Evolutionary conservation across 768 basidiomycete genomes (phyloP), one percentile per base, ranked within the genome.

Genomic region (Naganishia kalamii): DNA sequence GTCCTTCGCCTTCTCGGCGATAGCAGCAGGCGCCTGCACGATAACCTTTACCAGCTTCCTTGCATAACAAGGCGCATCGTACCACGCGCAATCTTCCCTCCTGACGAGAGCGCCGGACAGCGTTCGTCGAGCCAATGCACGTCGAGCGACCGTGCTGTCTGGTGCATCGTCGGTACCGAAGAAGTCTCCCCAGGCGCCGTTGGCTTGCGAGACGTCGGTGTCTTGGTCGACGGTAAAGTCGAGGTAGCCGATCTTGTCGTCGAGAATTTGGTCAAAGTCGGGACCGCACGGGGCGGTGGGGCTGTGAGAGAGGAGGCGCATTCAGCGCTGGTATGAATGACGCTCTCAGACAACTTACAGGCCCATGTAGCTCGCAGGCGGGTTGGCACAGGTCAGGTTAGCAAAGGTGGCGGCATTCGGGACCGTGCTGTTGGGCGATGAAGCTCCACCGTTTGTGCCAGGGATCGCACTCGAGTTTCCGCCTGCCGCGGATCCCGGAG

Each of bases 271-370:
- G 49, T 67, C 65, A 46, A 67, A 67, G 51, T 54, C 50, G 2
- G 60, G 59, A 5, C 65, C 65, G 44, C 65, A 67, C 13, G 65
- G 60, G 8, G 65, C 65, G 6, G 65, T 62, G 10, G 65, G 60
- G 10, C 46, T 47, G 23, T 19, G 15, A 44, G 5, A 66, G 30
- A 17, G 57, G 59, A 19, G 44, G 57, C 15, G 29, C 43, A 25
- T 21, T 21, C 46, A 47, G 10, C 21, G 15, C 4, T 4, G 23
- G 43, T 15, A 19, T 17, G 4, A 46, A 23, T 46, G 17, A n/a
- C 21, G 27, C 13, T 47, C n/a, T 25, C 25, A 65, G 19, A 25
- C 50, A 49, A 23, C 57, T 33, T 8, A 47, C 46, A 62, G 48
- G 6, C 48, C 48, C 30, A 52, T 30, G n/a, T 52, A 52, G 15